Evolutionary conservation across 257 asterid genomes (phyloP), one percentile per base, ranked within the genome.

Genomic region (Primulina tabacum): DNA sequence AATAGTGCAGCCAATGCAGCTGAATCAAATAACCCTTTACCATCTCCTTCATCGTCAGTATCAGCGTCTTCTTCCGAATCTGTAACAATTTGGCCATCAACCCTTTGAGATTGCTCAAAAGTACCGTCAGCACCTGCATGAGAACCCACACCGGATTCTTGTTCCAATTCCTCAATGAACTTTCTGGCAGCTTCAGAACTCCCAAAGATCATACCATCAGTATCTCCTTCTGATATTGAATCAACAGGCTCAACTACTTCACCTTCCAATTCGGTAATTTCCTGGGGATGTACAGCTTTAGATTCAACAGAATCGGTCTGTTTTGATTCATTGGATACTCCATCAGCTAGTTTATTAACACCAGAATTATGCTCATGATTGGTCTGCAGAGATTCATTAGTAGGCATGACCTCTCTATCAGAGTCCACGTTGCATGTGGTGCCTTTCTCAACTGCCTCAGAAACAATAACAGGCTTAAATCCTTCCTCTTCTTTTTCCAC

Each of bases 21-120:
- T 73, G 97, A 86, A 82, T 90, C 93, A 28, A 93, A 88, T 73
- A 93, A 37, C 55, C 89, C 96, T 60, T 89, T 89, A 18, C 90
- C 96, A 37, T 87, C 97, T 37, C 90, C 96, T 75, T 90, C 97
- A 63, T 90, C 99, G 71, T 93, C 99, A 69, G 90, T 85, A 73
- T 87, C 99, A 18, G 77, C 94, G 63, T 90, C 98, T 66, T 87
- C 98, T 63, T 92, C 97, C 4, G 98, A 90, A 77, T 93, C 99
- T 0, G 96, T 90, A 71, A 83, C 95, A n/a, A 93, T 79, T 73
- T 89, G 97, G 12, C 99, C 99, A 79, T 93, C 98, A 50, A 87
- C 73, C 62, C 83, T 64, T 69, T 78, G 89, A 26, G 88, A 75
- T 65, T 75, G 86, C 65, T 77, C 82, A 18, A 26, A 83, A 14